phyloP scores from a whole-genome alignment of 1,284 basidiomycete genomes.

The Tylopilus sp. region DNA sequence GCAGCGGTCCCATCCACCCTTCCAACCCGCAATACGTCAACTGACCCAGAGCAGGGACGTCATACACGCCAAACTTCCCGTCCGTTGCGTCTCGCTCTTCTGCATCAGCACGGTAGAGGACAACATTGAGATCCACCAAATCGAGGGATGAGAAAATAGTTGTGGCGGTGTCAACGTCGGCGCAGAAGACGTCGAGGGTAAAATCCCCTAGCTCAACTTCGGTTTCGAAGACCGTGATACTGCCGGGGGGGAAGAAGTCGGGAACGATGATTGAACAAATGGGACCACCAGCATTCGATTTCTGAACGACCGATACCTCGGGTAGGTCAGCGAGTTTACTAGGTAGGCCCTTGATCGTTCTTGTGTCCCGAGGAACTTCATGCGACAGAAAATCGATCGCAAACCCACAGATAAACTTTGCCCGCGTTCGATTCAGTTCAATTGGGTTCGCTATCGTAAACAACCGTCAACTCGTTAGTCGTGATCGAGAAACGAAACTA shows the following conservation, averaged over 20 bases:
- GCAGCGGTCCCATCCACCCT: conserved; percentile 90
- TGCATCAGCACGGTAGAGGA: conserved; percentile 80
- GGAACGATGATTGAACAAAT: conserved; percentile 80
- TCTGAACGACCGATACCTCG: conserved; percentile 50
- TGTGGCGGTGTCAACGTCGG: conserved; percentile 60
- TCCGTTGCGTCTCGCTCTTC: conserved; percentile 87
- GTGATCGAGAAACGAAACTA: conserved; percentile 2
- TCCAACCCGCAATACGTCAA: conserved; percentile 89
- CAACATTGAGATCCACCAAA: conserved; percentile 83
- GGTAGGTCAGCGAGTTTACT: conserved; percentile 66
- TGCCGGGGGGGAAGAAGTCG: conserved; percentile 86
- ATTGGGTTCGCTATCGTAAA: conserved; percentile 69
- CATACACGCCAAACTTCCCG: conserved; percentile 73
- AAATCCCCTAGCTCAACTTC: conserved; percentile 66
- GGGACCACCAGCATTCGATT: conserved; percentile 62
- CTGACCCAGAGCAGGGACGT: conserved; percentile 68
- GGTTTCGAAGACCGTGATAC: conserved; percentile 87
- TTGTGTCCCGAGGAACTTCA: conserved; percentile 52
- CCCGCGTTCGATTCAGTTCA: conserved; percentile 75
- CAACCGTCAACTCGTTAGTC: conserved; percentile 1
- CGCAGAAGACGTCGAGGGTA: conserved; percentile 68
- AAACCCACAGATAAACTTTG: conserved; percentile 78
- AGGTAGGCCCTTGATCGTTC: conserved; percentile 69
- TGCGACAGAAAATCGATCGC: conserved; percentile 66
- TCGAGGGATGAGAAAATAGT: conserved; percentile 73